phyloP scores from a whole-genome alignment of 257 asterid genomes.

The Craterostigma plantagineum region DNA sequence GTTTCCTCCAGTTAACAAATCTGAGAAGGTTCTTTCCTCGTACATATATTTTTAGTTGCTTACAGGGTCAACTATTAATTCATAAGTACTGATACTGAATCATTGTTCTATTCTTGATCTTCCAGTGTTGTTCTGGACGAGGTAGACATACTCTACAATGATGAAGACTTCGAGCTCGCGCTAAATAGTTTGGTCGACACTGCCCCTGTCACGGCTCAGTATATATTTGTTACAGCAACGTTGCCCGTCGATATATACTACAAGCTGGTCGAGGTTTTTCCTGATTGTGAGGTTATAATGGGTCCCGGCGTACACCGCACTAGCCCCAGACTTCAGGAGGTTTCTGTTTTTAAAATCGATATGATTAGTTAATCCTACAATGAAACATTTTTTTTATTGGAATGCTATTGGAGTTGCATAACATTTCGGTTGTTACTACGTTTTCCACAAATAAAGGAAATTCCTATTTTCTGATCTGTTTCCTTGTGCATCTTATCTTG shows the following conservation, averaged over 20 bases:
- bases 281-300: conserved; percentile 75
- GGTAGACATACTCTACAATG: conserved; percentile 86
- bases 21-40: conserved; percentile 44
- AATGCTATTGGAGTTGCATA: background rate
- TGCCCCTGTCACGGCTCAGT: conserved; percentile 67
- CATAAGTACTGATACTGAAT: too few relatives aligned
- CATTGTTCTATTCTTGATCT: conserved; percentile 9
- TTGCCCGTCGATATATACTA: conserved; percentile 84
- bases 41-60: too few relatives aligned
- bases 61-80: background rate
- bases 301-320: conserved; percentile 98
- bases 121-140: conserved; percentile 84
- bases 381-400: conserved; percentile 1
- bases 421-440: too few relatives aligned
- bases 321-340: conserved; percentile 87
- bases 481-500: conserved; percentile 5
- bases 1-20: conserved; percentile 57
- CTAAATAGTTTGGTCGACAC: conserved; percentile 50
- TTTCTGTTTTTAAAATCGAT: conserved; percentile 9
- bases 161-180: conserved; percentile 82
- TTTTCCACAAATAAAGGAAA: too few relatives aligned
- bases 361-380: conserved; percentile 6
- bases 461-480: too few relatives aligned
- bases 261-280: conserved; percentile 72
- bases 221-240: conserved; percentile 94